These are phyloP conservation scores for Pichia insulana DNA, from an alignment of 805 yeast species.

Conservation along the genomic window DNA sequence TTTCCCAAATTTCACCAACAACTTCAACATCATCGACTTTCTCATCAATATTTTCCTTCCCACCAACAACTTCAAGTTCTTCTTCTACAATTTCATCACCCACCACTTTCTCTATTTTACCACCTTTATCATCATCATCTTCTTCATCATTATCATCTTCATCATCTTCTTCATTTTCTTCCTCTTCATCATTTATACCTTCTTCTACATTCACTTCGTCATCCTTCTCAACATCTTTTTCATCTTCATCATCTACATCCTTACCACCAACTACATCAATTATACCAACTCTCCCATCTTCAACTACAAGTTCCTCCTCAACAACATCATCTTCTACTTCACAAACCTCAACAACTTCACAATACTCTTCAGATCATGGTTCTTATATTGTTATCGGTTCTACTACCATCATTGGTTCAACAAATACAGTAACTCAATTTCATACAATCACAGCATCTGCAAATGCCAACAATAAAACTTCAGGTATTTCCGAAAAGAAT, in stretches of 20 bases:
- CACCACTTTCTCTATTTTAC: conserved; percentile 6
- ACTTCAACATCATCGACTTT: conserved; percentile 1
- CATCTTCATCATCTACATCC: conserved; percentile 6
- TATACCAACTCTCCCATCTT: conserved; percentile 1
- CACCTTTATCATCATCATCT: conserved; percentile 9
- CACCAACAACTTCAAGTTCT: conserved; percentile 3
- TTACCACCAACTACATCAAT: background rate
- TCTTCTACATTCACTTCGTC: background rate
- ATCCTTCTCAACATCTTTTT: background rate
- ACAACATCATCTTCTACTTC: conserved; percentile 9
- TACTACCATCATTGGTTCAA: conserved; percentile 18
- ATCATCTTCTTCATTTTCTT: conserved; percentile 1
- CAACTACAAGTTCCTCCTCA: conserved; percentile 10
- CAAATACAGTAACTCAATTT: conserved; percentile 13
- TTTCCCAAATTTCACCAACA: conserved; percentile 6
- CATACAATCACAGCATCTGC: conserved; percentile 18
- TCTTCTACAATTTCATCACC: conserved; percentile 9
- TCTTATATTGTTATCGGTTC: conserved; percentile 13
- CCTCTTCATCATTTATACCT: conserved; percentile 5
- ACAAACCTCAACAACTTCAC: conserved; percentile 3
- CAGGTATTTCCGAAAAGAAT: conserved; percentile 41
- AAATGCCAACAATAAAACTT: conserved; percentile 17
- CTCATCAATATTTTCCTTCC: background rate
- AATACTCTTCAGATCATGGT: conserved; percentile 13
- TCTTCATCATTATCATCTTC: conserved; percentile 4